A percentile compares a stretch with the other conserved stretches of the same genome.
phyloP scores from a whole-genome alignment of 2,329 filamentous ascomycete genomes.

The Colletotrichum neosansevieriae region DNA sequence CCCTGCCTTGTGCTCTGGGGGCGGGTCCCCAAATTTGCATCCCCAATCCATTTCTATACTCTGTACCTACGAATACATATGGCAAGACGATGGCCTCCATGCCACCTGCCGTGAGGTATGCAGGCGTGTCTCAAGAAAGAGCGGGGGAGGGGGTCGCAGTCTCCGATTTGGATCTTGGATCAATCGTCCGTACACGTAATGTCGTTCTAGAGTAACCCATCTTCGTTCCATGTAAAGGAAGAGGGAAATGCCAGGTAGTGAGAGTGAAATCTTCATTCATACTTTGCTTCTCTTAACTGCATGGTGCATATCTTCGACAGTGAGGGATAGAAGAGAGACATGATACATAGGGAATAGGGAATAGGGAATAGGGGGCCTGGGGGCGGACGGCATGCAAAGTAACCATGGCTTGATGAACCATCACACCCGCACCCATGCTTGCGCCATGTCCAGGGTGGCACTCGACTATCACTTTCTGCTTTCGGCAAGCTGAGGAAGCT shows the following conservation, averaged over 20 bases:
- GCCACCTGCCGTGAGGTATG: background rate
- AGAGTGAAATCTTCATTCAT: too few relatives aligned
- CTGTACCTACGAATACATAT: too few relatives aligned
- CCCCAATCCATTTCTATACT: background rate
- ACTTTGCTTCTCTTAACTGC: too few relatives aligned
- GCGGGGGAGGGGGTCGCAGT: background rate
- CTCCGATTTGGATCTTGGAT: background rate
- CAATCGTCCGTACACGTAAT: background rate
- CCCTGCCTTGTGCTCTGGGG: background rate
- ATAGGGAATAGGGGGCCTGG: too few relatives aligned
- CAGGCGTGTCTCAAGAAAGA: background rate
- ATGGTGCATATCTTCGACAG: too few relatives aligned
- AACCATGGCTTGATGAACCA: background rate
- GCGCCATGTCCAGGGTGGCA: background rate
- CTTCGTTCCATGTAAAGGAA: background rate
- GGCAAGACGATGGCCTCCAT: too few relatives aligned
- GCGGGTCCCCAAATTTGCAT: background rate
- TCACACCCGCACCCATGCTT: too few relatives aligned
- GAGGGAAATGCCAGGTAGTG: background rate
- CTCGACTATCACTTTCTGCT: slow-evolving; percentile 26
- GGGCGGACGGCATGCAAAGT: background rate
- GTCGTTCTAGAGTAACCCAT: background rate
- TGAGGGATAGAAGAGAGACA: too few relatives aligned
- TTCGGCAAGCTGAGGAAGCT: background rate
- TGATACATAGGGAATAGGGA: too few relatives aligned